phyloP scores from a whole-genome alignment of 1,139 yeast species.

The Debaryomycetaceae sp. region DNA sequence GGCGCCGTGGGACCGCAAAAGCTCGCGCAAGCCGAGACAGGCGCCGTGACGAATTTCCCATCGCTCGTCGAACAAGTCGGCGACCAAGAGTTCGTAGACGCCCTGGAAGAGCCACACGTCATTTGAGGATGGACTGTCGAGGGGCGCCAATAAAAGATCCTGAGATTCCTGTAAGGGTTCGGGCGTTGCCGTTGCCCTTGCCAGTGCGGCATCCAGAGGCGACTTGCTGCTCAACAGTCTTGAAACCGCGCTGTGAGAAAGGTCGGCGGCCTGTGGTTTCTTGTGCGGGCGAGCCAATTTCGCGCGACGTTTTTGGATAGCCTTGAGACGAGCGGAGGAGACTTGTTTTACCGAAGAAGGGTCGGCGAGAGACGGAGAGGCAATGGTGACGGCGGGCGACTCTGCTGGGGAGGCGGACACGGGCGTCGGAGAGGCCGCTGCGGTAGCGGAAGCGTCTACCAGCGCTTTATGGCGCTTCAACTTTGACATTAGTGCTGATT shows the following conservation, averaged over 20 bases:
- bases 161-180: conserved; percentile 75
- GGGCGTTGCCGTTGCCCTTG: conserved; percentile 5
- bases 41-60: conserved; percentile 99
- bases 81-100: conserved; percentile 75
- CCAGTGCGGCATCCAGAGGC: conserved; percentile 11
- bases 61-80: conserved; percentile 70
- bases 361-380: conserved; percentile 8
- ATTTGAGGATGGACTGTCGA: conserved; percentile 59
- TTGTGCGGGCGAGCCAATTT: conserved; percentile 60
- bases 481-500: conserved; percentile 18
- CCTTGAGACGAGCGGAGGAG: conserved; percentile 74
- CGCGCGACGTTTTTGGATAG: conserved; percentile 89
- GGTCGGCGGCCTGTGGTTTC: conserved; percentile 53
- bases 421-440: neutral
- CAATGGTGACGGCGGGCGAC: conserved; percentile 6
- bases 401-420: conserved; percentile 3
- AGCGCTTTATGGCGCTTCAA: conserved; percentile 27
- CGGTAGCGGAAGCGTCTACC: conserved; percentile 1
- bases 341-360: conserved; percentile 15
- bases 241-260: conserved; percentile 70
- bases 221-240: conserved; percentile 26
- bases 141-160: conserved; percentile 64
- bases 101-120: conserved; percentile 96
- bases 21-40: conserved; percentile 81
- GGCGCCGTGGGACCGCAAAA: conserved; percentile 71